Conservation (phyloP, 495 filamentous ascomycete genomes). For the Penicillium egyptiacum region DNA sequence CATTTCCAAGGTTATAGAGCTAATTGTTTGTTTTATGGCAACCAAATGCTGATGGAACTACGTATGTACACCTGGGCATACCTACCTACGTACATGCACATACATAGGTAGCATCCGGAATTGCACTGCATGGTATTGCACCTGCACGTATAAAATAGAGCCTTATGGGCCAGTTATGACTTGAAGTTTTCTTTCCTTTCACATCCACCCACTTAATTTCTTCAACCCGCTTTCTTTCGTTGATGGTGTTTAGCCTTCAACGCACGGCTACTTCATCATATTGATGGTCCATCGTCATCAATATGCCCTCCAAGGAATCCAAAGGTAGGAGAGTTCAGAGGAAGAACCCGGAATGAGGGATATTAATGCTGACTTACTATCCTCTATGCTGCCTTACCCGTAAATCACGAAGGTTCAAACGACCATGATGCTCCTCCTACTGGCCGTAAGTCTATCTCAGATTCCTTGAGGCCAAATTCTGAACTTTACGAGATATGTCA, state of each 20-base stretch:
- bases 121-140: too few relatives aligned
- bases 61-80: too few relatives aligned
- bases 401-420: too few relatives aligned
- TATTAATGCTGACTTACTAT: background rate
- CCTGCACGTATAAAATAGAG: background rate
- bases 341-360: background rate
- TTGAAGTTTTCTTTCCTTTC: background rate
- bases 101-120: too few relatives aligned
- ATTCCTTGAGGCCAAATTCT: background rate
- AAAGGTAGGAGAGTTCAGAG: background rate
- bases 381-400: background rate
- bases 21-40: background rate
- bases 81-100: too few relatives aligned
- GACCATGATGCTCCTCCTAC: background rate
- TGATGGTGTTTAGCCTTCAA: background rate
- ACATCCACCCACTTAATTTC: background rate
- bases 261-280: background rate
- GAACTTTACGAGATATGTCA: background rate
- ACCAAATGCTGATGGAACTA: background rate
- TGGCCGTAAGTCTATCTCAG: background rate
- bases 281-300: background rate
- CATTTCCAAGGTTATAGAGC: too few relatives aligned
- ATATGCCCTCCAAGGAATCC: background rate
- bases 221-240: background rate
- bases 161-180: background rate